These are phyloP conservation scores for Priceomyces melissophilus DNA, from an alignment of 805 yeast species.

Conservation along the genomic window DNA sequence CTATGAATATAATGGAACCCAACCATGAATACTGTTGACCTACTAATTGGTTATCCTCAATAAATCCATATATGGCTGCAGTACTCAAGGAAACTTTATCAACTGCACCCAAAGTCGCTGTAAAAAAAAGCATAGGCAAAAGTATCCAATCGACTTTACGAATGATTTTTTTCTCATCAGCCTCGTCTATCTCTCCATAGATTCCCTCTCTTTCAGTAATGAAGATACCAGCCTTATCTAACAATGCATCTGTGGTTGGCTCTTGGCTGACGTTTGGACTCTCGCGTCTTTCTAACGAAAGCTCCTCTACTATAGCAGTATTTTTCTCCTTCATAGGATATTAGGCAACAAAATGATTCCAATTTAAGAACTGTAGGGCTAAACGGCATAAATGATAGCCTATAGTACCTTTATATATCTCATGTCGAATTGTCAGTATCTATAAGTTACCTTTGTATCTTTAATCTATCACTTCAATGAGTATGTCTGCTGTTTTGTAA, in stretches of 20 bases:
- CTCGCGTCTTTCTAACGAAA: conserved; percentile 2
- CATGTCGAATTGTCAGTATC: no score
- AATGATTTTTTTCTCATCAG: conserved; percentile 10
- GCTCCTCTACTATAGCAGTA: neutral
- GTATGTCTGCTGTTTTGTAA: no score
- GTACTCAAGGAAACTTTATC: conserved; percentile 16
- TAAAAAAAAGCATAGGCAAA: conserved; percentile 13
- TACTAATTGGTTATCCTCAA: conserved; percentile 9
- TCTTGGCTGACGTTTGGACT: neutral
- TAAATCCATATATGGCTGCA: conserved; percentile 18
- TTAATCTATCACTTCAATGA: no score
- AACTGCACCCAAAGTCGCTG: conserved; percentile 16
- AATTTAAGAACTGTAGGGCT: neutral
- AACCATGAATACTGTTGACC: conserved; percentile 18
- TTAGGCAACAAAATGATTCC: neutral
- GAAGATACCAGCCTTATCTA: conserved; percentile 14
- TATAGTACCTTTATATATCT: conserved; percentile 1
- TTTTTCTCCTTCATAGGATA: neutral
- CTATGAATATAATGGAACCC: conserved; percentile 15
- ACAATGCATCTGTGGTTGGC: neutral
- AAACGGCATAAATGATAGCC: neutral
- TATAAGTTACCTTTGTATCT: no score
- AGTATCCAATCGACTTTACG: conserved; percentile 13
- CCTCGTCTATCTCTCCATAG: conserved; percentile 12
- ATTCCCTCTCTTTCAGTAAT: conserved; percentile 9